Percentiles rank a stretch among this genome's conserved stretches.
Conservation (phyloP, 179 eudicot genomes). For the Silene coronaria region DNA sequence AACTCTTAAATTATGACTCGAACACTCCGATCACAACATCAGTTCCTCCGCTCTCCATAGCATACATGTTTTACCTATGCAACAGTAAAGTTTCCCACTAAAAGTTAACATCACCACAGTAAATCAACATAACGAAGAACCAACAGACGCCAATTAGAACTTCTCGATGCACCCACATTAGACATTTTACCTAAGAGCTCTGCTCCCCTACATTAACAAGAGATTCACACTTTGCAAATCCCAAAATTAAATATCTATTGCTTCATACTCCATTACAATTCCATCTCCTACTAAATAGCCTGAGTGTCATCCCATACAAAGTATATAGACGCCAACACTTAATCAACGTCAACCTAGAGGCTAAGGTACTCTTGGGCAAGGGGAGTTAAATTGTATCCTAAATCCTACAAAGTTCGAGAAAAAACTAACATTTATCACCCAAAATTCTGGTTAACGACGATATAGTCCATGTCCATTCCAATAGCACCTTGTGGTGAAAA, state of each 20-base stretch:
- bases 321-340: not conserved
- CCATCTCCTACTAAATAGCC: not conserved
- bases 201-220: not conserved
- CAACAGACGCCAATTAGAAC: not conserved
- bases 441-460: too few relatives aligned
- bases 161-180: not conserved
- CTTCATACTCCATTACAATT: too few relatives aligned
- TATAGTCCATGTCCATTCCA: too few relatives aligned
- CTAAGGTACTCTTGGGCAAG: too few relatives aligned
- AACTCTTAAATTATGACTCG: not conserved
- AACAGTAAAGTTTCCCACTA: not conserved
- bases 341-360: too few relatives aligned
- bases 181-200: not conserved
- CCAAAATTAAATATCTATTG: not conserved
- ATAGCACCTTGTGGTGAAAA: too few relatives aligned
- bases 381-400: too few relatives aligned
- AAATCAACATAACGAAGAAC: not conserved
- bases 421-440: too few relatives aligned
- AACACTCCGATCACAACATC: not conserved
- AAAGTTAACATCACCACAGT: not conserved
- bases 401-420: too few relatives aligned
- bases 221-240: not conserved
- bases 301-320: not conserved
- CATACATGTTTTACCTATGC: not conserved
- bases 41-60: not conserved